A percentile compares a stretch with the other conserved stretches of the same genome.
phyloP scores from a whole-genome alignment of 2,329 filamentous ascomycete species.

The Alternaria ventricosa region DNA sequence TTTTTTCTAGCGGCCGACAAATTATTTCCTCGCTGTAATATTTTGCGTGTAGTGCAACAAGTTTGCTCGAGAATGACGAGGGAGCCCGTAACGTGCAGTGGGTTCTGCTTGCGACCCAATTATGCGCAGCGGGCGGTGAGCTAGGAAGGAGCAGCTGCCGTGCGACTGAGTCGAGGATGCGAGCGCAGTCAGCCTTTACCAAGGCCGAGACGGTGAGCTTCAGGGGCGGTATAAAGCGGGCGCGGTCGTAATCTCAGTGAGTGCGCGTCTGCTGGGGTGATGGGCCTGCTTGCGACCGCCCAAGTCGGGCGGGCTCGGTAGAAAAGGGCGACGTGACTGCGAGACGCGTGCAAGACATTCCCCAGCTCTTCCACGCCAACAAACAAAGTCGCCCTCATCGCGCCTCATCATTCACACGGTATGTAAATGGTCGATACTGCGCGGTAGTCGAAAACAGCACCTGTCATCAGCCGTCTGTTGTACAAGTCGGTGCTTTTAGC shows the following conservation, averaged over 20 bases:
- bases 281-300: constrained; percentile 10
- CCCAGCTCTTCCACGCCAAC: constrained; percentile 1
- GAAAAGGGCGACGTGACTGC: constrained; percentile 6
- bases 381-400: background rate
- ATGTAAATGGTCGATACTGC: background rate
- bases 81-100: constrained; percentile 33
- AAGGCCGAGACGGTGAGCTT: constrained; percentile 10
- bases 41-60: constrained; percentile 31
- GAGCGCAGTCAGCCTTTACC: constrained; percentile 15
- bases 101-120: constrained; percentile 21
- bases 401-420: background rate
- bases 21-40: constrained; percentile 21
- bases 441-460: background rate
- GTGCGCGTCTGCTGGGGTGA: constrained; percentile 17
- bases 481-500: background rate
- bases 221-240: constrained; percentile 12
- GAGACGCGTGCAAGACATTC: background rate
- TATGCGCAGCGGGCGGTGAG: constrained; percentile 23
- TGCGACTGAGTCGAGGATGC: constrained; percentile 29
- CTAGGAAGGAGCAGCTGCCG: constrained; percentile 28
- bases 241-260: constrained; percentile 23
- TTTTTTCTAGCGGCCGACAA: constrained; percentile 1
- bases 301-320: constrained; percentile 12
- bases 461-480: constrained; percentile 4
- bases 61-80: constrained; percentile 45